These are phyloP conservation scores for Massarina eburnea DNA, from an alignment of 2,329 filamentous ascomycete genomes.

Conservation along the genomic window DNA sequence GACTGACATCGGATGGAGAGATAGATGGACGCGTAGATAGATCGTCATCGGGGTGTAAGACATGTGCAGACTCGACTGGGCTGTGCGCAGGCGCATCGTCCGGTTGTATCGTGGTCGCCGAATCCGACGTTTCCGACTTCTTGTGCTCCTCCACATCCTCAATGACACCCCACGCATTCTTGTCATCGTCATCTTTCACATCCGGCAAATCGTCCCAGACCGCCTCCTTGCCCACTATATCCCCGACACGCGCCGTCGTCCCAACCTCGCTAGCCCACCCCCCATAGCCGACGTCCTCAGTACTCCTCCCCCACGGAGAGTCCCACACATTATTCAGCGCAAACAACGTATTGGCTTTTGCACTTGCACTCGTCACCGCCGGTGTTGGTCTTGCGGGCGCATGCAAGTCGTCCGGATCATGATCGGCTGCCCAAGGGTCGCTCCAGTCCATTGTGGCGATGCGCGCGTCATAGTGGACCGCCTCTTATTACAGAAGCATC, in stretches of 20 bases:
- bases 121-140: slow-evolving; percentile 24
- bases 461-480: slow-evolving; percentile 41
- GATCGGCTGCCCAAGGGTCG: slow-evolving; percentile 45
- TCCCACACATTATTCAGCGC: slow-evolving; percentile 33
- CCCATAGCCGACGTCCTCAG: slow-evolving; percentile 30
- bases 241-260: slow-evolving; percentile 3
- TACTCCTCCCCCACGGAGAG: slow-evolving; percentile 38
- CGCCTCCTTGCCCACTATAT: not conserved
- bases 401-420: slow-evolving; percentile 15
- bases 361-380: slow-evolving; percentile 21
- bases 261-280: slow-evolving; percentile 25
- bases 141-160: slow-evolving; percentile 10
- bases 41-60: slow-evolving; percentile 27
- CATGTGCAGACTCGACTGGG: slow-evolving; percentile 6
- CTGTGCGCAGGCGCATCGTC: slow-evolving; percentile 12
- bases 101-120: slow-evolving; percentile 28
- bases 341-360: slow-evolving; percentile 16
- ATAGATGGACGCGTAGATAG: slow-evolving; percentile 38
- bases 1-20: slow-evolving; percentile 41
- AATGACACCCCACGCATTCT: slow-evolving; percentile 14
- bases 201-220: not conserved
- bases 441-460: slow-evolving; percentile 43
- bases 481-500: slow-evolving; percentile 34
- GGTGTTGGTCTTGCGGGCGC: too few species aligned
- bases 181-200: slow-evolving; percentile 7